Evolutionary conservation across 164 flowering plant genomes (phyloP), one percentile per base, ranked within the genome.

Genomic region (Taxillus chinensis): DNA sequence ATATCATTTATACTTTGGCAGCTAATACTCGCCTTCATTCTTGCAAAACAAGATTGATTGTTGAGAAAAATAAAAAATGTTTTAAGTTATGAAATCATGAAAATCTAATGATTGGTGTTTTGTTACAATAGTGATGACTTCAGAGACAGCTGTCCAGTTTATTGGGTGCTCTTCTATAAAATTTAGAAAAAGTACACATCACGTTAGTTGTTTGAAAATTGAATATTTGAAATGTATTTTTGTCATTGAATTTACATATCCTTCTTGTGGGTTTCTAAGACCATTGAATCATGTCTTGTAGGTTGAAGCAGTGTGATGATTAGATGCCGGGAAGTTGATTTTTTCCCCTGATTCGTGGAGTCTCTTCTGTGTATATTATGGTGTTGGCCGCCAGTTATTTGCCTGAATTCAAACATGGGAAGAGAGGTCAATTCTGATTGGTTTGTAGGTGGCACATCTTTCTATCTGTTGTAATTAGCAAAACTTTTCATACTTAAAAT

Each of bases 391-490:
- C 64, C 57, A 50, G 27, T 27, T n/a, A n/a, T 62, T 40, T 51
- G 7, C 39, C 8, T 41, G 14, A 11, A 9, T 45, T 27, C 4
- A 45, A 15, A 37, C 12, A 46, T 38, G 42, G 56, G 46, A 16
- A 57, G 38, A 51, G 59, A 51, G 60, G 51, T 2, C 45, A 1
- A 1, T 48, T 14, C 42, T 12, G 9, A 9, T 40, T 51, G 46
- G 16, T 51, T 50, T 10, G 48, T 48, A 4, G 2, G 14, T 12
- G 40, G 61, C 16, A 57, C 27, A 27, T 27, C 27, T 27, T 66
- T 63, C 2, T 53, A 15, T 27, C 43, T 14, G 14, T 53, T 69
- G 72, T 69, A 69, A 69, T 68, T 68, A 63, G 60, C 59, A 16
- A 12, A 59, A 7, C 17, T 45, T 45, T 13, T 37, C 43, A 13